Conservation (phyloP, 495 filamentous ascomycete genomes). For the Stereocaulon alpinum region DNA sequence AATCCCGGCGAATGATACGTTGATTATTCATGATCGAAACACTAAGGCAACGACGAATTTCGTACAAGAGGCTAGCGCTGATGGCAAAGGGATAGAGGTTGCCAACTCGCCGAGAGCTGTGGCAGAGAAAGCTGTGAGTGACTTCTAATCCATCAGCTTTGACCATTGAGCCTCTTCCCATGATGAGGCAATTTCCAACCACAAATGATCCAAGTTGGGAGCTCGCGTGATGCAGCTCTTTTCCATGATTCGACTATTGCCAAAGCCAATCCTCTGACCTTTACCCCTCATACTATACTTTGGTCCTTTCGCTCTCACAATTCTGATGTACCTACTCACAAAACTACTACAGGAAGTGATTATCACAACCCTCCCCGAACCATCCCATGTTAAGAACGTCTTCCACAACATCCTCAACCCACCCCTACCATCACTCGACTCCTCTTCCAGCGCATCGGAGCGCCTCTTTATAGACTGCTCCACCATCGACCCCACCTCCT, state of each 20-base stretch:
- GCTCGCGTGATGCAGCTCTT: constrained; percentile 30
- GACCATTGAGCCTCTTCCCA: constrained; percentile 17
- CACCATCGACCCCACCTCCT: constrained; percentile 75
- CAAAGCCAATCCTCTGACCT: constrained; percentile 59
- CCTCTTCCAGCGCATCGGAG: constrained; percentile 14
- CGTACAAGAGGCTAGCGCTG: constrained; percentile 42
- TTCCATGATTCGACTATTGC: constrained; percentile 42
- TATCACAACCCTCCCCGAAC: constrained; percentile 72
- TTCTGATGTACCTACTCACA: not conserved
- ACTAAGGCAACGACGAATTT: constrained; percentile 47
- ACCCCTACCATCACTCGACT: constrained; percentile 12
- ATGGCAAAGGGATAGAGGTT: constrained; percentile 44
- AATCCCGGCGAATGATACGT: constrained; percentile 54
- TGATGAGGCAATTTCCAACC: constrained; percentile 43
- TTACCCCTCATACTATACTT: not conserved
- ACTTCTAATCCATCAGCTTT: not conserved
- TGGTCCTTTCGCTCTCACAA: not conserved
- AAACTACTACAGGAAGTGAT: constrained; percentile 51
- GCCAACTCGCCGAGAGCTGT: constrained; percentile 49
- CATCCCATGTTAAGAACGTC: constrained; percentile 65
- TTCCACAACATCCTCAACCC: constrained; percentile 51
- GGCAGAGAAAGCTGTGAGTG: constrained; percentile 57
- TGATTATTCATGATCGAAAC: constrained; percentile 70
- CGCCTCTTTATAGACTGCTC: constrained; percentile 67
- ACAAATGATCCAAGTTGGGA: constrained; percentile 53